Evolutionary conservation across 331 rosid species (phyloP).

Genomic region (Ulmus americana): DNA sequence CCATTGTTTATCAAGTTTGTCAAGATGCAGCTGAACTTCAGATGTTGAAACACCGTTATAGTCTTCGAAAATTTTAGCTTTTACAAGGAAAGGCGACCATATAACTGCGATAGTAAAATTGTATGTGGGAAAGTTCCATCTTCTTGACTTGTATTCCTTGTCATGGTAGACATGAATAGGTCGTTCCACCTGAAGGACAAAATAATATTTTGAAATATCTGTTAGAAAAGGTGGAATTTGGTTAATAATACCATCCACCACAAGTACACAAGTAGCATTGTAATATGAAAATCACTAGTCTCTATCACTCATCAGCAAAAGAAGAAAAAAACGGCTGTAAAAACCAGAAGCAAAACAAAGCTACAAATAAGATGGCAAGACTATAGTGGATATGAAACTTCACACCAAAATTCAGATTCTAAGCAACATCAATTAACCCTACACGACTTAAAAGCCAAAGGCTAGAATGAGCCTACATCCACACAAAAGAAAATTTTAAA

Average conservation of each 20-base stretch:
- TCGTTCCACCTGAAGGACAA: constrained; percentile 57
- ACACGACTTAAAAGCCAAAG: too few species aligned
- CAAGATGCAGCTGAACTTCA: constrained; percentile 68
- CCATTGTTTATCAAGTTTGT: constrained; percentile 64
- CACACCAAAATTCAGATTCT: too few species aligned
- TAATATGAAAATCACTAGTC: background rate
- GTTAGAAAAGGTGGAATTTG: background rate
- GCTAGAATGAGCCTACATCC: too few species aligned
- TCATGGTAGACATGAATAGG: constrained; percentile 65
- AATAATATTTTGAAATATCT: background rate
- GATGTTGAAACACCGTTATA: constrained; percentile 71
- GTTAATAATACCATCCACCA: constrained; percentile 4
- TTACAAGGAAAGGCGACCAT: constrained; percentile 78
- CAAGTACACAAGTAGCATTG: background rate
- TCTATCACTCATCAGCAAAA: background rate
- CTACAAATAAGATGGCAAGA: background rate
- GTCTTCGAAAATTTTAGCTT: constrained; percentile 80
- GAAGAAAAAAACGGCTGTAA: background rate
- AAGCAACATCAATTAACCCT: too few species aligned
- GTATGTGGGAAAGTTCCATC: constrained; percentile 64
- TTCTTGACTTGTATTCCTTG: constrained; percentile 55
- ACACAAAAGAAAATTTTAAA: too few species aligned
- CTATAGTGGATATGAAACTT: background rate
- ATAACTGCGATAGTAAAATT: constrained; percentile 52
- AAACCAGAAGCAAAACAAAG: background rate